Evolutionary conservation across 2,329 filamentous ascomycete genomes (phyloP), one percentile per base, ranked within the genome.

Genomic region (Monosporascus sp.): DNA sequence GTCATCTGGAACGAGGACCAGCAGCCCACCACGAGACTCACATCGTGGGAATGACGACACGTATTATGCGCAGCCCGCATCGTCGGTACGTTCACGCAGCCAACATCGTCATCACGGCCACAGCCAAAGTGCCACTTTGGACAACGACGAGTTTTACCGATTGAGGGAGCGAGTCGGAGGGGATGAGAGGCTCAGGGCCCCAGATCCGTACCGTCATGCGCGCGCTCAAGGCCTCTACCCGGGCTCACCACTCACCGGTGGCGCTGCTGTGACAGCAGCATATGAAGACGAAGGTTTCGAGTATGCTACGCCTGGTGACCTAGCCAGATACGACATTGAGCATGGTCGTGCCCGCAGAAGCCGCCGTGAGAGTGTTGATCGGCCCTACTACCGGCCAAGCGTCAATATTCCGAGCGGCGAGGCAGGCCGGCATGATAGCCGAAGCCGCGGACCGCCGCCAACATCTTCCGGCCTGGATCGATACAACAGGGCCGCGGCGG

Each of bases 401-500:
- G 71, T 82, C 54, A 80, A 75, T 48, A 61, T 68, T 57, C 68
- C 78, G 55, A 75, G 73, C 54, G 75, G 75, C 24, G 79, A 82
- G 51, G 57, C 75, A 20, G 67, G 64, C 49, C 76, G 75, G 27
- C 77, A 75, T 55, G 73, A 72, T 49, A 59, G 65, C n/a, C 66
- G 69, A 38, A 61, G 55, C 27, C 66, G 78, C 35, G 77, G 79
- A 0, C 87, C 87, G 2, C 88, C 88, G 9, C 85, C 85, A 5
- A 82, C 84, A 5, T 88, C 83, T 3, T 77, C 86, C 60, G 87
- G 85, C 0, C 83, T 90, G 58, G 87, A 90, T 60, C 88, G 83
- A 69, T 81, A 89, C 57, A 81, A 81, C 59, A 73, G 79, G 53
- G 65, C 64, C 3, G 64, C 69, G 2, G 65, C 68, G 47, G 60